Conservation (phyloP, 202 grass and related monocot species). For the Brachypodium distachyon region DNA sequence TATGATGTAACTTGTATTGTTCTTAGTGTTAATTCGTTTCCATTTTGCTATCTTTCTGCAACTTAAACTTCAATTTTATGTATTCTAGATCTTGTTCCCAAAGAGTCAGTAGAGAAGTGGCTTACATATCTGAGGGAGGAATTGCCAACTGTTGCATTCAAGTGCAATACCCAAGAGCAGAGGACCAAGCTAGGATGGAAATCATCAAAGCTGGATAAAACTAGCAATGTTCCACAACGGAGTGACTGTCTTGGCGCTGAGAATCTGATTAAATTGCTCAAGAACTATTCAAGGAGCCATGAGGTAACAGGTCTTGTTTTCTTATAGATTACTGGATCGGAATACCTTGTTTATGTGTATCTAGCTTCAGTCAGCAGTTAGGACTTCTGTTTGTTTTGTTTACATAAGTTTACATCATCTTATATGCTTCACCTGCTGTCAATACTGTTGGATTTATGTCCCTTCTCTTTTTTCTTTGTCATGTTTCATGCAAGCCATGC, state of each 20-base stretch:
- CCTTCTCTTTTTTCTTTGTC: background rate
- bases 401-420: background rate
- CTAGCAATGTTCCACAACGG: background rate
- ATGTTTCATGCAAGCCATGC: background rate
- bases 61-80: background rate
- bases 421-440: background rate
- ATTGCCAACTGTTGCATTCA: slow-evolving; percentile 86
- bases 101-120: slow-evolving; percentile 79
- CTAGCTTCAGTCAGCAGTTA: background rate
- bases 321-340: background rate
- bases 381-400: background rate
- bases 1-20: too few species aligned
- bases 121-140: slow-evolving; percentile 88
- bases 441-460: background rate
- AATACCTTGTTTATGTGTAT: background rate
- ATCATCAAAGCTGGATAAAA: slow-evolving; percentile 51
- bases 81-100: slow-evolving; percentile 80
- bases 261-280: slow-evolving; percentile 86
- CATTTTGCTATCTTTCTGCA: background rate
- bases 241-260: slow-evolving; percentile 97
- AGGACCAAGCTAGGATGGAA: slow-evolving; percentile 93
- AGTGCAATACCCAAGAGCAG: slow-evolving; percentile 97
- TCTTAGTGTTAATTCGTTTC: too few species aligned
- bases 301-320: slow-evolving; percentile 46
- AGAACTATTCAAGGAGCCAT: slow-evolving; percentile 97